Evolutionary conservation across 1,284 basidiomycete species (phyloP), one percentile per base, ranked within the genome.

Genomic region (Heterobasidion parviporum): DNA sequence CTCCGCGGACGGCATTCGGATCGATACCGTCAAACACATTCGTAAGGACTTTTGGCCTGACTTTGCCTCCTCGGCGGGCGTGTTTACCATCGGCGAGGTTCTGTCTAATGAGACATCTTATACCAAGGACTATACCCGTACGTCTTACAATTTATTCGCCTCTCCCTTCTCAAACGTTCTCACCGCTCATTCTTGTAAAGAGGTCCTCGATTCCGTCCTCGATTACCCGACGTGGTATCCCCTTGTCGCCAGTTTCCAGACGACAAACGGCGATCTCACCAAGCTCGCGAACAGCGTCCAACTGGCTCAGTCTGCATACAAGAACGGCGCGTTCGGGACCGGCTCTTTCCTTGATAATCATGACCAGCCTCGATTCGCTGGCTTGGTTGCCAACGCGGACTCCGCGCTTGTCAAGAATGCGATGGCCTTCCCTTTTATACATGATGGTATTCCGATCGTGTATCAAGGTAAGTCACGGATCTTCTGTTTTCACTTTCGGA

Each of bases 61-160:
- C 2, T 93, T 93, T 68, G 86, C 82, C 62, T 72, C 70, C 26
- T 80, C 80, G 9, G 86, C 88, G 0, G 89, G 87, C 6, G 86
- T 93, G 15, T 94, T 90, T 72, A 92, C 88, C 61, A 90, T 92
- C 53, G 91, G 91, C 34, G 91, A 94, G 72, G 87, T 93, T 41
- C 87, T 83, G 64, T 81, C 76, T 33, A 67, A 73, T 38, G 78
- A 86, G 54, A 73, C 46, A 20, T 48, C 46, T 2, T 48, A 48
- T 7, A 32, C 18, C 3, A 20, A 10, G 18, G 10, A 10, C 18
- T 48, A 48, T 20, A 48, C 46, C 18, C 12, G 46, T 48, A 48
- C n/a, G 46, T 18, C 46, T n/a, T 48, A 10, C 18, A 16, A 26
- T 10, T 14, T 14, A 32, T 20, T 20, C 10, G 46, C 18, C 46